Conservation (phyloP, 2,329 filamentous ascomycete genomes). For the Claviceps fusiformis region DNA sequence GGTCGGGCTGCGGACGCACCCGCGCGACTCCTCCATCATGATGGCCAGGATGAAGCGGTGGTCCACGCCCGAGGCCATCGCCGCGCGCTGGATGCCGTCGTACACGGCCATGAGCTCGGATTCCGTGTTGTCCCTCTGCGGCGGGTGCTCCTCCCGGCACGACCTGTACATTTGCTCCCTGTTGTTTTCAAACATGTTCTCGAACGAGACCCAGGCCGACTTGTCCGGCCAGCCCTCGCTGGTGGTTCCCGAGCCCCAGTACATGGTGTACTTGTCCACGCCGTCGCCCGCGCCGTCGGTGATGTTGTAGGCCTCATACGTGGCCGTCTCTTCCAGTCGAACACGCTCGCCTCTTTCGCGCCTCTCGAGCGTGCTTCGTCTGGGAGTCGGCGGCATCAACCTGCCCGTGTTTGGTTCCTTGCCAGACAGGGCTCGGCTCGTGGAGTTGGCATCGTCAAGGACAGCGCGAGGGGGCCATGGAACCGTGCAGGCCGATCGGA, state of each 20-base stretch:
- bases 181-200: background rate
- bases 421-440: too few species aligned
- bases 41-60: slow-evolving; percentile 29
- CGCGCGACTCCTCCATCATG: slow-evolving; percentile 30
- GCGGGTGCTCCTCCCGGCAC: background rate
- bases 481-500: background rate
- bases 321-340: background rate
- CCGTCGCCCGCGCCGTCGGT: slow-evolving; percentile 7
- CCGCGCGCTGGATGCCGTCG: slow-evolving; percentile 19
- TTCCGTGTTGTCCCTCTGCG: background rate
- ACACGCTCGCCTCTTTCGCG: background rate
- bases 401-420: too few species aligned
- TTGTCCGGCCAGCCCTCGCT: slow-evolving; percentile 17
- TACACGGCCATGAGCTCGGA: slow-evolving; percentile 15
- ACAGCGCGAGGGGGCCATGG: background rate
- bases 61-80: slow-evolving; percentile 18
- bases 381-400: too few species aligned
- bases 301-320: slow-evolving; percentile 5
- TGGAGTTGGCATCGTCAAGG: background rate
- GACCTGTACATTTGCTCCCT: background rate
- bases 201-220: slow-evolving; percentile 16
- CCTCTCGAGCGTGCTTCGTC: too few species aligned
- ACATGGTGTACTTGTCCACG: slow-evolving; percentile 17
- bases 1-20: slow-evolving; percentile 26
- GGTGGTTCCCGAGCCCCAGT: slow-evolving; percentile 16